Evolutionary conservation across 768 basidiomycete species (phyloP).

Genomic region (Lactarius vividus): DNA sequence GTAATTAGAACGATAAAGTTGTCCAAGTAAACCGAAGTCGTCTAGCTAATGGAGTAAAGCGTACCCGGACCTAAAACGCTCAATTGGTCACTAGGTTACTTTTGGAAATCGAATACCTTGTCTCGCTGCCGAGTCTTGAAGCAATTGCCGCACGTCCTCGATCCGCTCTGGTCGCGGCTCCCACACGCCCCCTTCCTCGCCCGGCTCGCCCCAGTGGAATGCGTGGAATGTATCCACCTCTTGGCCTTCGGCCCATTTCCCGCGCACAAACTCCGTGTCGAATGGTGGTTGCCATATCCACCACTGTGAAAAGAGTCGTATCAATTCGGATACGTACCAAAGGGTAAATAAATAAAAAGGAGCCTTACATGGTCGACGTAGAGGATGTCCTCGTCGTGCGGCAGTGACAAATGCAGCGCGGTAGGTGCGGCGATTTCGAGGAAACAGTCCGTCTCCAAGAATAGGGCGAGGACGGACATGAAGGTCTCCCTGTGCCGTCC

Average conservation of each 20-base stretch:
- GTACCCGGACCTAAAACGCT: neutral
- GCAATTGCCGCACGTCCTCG: slow-evolving; percentile 38
- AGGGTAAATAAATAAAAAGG: neutral
- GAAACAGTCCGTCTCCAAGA: slow-evolving; percentile 49
- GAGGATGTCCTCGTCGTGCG: slow-evolving; percentile 41
- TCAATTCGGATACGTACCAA: slow-evolving; percentile 2
- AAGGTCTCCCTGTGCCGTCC: slow-evolving; percentile 40
- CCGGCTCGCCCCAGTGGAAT: slow-evolving; percentile 48
- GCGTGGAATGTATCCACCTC: slow-evolving; percentile 54
- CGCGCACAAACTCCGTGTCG: slow-evolving; percentile 45
- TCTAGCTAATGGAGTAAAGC: slow-evolving; percentile 3
- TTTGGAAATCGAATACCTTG: slow-evolving; percentile 36
- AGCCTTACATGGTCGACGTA: slow-evolving; percentile 47
- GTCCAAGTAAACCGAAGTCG: neutral
- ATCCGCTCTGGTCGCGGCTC: slow-evolving; percentile 37
- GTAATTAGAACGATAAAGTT: neutral
- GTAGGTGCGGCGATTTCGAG: slow-evolving; percentile 50
- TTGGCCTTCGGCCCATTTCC: slow-evolving; percentile 44
- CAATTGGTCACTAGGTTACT: neutral
- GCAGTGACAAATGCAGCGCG: slow-evolving; percentile 42
- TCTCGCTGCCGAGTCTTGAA: slow-evolving; percentile 40
- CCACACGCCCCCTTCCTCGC: slow-evolving; percentile 36
- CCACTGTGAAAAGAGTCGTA: slow-evolving; percentile 34
- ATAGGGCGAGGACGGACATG: slow-evolving; percentile 43
- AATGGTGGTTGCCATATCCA: slow-evolving; percentile 50